Evolutionary conservation across 257 asterid species (phyloP).

Genomic region (Echites panduratus): DNA sequence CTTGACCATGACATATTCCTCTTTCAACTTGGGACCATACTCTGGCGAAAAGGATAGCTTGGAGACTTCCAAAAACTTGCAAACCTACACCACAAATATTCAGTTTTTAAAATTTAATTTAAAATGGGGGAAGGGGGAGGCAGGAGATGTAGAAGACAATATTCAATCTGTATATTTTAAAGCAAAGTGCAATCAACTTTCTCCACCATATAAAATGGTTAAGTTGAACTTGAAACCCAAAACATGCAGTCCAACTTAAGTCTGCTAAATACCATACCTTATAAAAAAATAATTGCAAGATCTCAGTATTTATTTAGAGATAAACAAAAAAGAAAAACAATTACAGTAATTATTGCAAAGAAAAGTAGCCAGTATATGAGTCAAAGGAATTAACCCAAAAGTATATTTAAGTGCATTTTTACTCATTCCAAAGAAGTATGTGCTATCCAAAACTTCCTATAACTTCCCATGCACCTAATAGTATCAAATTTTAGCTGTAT

Average conservation of each 20-base stretch:
- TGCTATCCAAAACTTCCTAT: background rate
- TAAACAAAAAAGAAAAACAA: too few species aligned
- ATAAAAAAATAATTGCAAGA: background rate
- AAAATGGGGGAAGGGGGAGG: too few species aligned
- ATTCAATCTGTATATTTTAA: background rate
- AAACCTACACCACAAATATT: constrained; percentile 43
- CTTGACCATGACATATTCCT: constrained; percentile 83
- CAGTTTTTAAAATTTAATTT: too few species aligned
- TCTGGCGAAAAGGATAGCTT: constrained; percentile 84
- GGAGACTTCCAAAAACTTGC: constrained; percentile 88
- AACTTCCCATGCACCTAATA: background rate
- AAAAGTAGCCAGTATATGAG: background rate
- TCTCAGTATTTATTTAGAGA: background rate
- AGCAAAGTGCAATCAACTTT: background rate
- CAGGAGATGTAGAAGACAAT: background rate
- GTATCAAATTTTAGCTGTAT: background rate
- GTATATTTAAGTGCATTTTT: too few species aligned
- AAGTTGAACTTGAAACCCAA: background rate
- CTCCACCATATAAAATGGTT: background rate
- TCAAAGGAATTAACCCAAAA: background rate
- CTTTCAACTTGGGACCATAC: constrained; percentile 92
- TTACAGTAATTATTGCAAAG: background rate
- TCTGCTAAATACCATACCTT: background rate
- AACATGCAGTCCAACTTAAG: background rate
- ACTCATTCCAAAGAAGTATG: background rate